phyloP scores from a whole-genome alignment of 2,329 filamentous ascomycete species.

The Cladophialophora exuberans region DNA sequence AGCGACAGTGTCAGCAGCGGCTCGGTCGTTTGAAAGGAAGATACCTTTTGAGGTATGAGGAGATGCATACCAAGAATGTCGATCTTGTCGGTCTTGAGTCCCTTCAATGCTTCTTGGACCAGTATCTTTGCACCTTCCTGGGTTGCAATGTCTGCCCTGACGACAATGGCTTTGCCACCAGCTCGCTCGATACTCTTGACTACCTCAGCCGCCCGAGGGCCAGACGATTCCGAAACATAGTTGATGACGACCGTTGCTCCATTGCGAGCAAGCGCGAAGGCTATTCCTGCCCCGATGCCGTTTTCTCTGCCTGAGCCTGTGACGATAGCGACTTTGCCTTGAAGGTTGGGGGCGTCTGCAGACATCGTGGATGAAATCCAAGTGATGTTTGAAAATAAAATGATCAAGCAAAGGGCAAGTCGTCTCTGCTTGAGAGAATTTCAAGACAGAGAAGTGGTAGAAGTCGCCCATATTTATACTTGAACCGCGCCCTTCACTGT shows the following conservation, averaged over 20 bases:
- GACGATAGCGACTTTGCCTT: conserved; percentile 39
- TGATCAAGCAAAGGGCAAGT: neutral
- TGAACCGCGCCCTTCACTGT: neutral
- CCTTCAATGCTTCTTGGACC: conserved; percentile 17
- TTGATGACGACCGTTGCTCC: conserved; percentile 37
- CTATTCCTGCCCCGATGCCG: conserved; percentile 41
- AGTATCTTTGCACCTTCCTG: conserved; percentile 14
- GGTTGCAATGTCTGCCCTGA: conserved; percentile 20
- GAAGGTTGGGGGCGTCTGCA: conserved; percentile 36
- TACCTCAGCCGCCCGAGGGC: conserved; percentile 34
- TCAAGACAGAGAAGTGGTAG: neutral
- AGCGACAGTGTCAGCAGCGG: neutral
- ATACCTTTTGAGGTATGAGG: neutral
- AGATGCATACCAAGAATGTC: conserved; percentile 30
- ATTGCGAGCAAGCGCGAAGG: conserved; percentile 34
- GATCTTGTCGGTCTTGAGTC: conserved; percentile 21
- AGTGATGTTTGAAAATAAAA: neutral
- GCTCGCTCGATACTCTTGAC: conserved; percentile 30
- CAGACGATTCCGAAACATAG: conserved; percentile 35
- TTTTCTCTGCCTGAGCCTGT: conserved; percentile 40
- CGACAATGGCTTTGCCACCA: conserved; percentile 28
- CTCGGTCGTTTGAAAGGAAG: too few relatives aligned
- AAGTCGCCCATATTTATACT: neutral
- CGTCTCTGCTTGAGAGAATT: neutral
- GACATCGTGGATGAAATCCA: conserved; percentile 6